phyloP scores from a whole-genome alignment of 1,284 basidiomycete species.

The Tylopilus orsonianus region DNA sequence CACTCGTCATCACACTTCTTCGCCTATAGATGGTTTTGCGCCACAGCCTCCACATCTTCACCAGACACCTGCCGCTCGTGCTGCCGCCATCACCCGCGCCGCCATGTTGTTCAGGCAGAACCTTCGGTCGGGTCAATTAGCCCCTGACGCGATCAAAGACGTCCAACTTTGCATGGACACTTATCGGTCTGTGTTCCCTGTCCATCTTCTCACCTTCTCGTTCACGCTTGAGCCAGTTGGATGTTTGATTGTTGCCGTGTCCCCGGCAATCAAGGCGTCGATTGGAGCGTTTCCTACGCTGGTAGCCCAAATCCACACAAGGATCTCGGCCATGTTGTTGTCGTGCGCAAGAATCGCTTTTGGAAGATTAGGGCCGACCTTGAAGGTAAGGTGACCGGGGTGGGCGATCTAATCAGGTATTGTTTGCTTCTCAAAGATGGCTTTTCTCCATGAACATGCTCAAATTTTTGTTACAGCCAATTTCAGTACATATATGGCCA shows the following conservation, averaged over 20 bases:
- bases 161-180: conserved; percentile 85
- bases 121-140: conserved; percentile 64
- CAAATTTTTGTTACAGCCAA: conserved; percentile 48
- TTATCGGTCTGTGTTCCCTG: conserved; percentile 56
- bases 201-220: neutral
- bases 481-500: conserved; percentile 74
- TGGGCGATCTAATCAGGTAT: conserved; percentile 67
- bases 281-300: conserved; percentile 76
- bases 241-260: conserved; percentile 92
- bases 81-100: conserved; percentile 70
- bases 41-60: conserved; percentile 59
- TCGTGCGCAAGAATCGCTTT: conserved; percentile 73
- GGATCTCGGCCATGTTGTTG: conserved; percentile 71
- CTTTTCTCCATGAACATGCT: neutral
- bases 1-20: neutral
- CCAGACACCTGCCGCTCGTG: conserved; percentile 63
- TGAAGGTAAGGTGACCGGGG: conserved; percentile 62
- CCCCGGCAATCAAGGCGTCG: conserved; percentile 67
- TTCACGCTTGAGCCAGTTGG: conserved; percentile 53
- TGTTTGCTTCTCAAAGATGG: conserved; percentile 2
- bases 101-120: conserved; percentile 72
- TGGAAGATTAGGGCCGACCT: conserved; percentile 71
- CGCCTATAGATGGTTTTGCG: conserved; percentile 66
- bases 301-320: conserved; percentile 58
- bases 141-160: conserved; percentile 74